Percentiles rank a stretch among this genome's conserved stretches.
These are phyloP conservation scores for Lasiodiplodia hormozganensis DNA, from an alignment of 2,329 filamentous ascomycete species.

Conservation along the genomic window DNA sequence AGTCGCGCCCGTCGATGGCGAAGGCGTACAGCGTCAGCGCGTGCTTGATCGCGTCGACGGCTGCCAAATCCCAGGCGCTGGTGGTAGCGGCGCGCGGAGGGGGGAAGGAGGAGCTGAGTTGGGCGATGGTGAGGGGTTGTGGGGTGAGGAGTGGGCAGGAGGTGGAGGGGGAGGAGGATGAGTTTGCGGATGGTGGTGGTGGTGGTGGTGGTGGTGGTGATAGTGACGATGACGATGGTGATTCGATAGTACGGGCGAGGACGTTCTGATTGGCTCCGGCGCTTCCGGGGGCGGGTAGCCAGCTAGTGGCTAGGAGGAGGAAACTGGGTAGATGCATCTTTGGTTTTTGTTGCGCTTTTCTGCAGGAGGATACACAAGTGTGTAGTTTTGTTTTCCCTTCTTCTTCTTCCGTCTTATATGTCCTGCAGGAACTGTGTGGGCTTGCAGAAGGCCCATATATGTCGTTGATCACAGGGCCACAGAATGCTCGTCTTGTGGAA, in stretches of 20 bases:
- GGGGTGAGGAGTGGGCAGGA: slow-evolving; percentile 1
- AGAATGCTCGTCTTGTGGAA: background rate
- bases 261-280: background rate
- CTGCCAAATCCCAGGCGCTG: background rate
- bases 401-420: background rate
- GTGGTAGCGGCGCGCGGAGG: background rate
- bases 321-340: background rate
- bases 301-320: background rate
- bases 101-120: background rate
- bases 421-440: background rate
- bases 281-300: background rate
- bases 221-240: background rate
- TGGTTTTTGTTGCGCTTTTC: background rate
- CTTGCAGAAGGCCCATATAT: background rate
- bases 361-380: background rate
- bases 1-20: slow-evolving; percentile 15
- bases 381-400: background rate
- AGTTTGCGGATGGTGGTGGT: background rate
- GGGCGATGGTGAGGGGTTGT: background rate
- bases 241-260: background rate
- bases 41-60: background rate
- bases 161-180: background rate
- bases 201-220: background rate
- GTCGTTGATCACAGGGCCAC: background rate
- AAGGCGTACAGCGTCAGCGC: slow-evolving; percentile 5